Conservation (phyloP, 305 asterid genomes). For the Solanum hybrid region DNA sequence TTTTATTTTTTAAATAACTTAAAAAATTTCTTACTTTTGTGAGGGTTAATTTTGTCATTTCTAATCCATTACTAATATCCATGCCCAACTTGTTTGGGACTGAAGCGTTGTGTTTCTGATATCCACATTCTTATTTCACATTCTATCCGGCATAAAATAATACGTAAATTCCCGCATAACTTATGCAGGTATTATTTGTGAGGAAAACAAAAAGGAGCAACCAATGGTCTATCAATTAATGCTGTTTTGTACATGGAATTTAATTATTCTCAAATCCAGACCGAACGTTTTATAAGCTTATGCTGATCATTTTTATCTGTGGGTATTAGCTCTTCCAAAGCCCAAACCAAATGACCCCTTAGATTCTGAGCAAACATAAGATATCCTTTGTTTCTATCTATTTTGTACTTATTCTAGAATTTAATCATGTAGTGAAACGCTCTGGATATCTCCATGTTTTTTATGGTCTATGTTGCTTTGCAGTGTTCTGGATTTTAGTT, state of each 20-base stretch:
- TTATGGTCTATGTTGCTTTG: neutral
- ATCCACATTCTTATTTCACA: neutral
- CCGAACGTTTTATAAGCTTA: neutral
- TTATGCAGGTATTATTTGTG: neutral
- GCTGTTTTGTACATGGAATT: neutral
- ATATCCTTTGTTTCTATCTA: neutral
- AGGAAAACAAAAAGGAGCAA: neutral
- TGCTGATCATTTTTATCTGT: neutral
- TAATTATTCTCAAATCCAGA: neutral
- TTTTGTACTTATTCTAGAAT: neutral
- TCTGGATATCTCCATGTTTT: neutral
- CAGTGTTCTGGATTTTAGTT: neutral
- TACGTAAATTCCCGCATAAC: neutral
- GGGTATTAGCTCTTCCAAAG: neutral
- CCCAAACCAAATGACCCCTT: neutral
- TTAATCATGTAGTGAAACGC: neutral
- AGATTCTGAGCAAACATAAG: neutral
- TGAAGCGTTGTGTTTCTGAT: neutral
- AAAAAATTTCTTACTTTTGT: neutral
- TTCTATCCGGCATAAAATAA: neutral
- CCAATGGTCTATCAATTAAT: neutral
- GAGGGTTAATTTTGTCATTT: neutral
- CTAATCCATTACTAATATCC: neutral
- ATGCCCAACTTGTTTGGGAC: neutral
- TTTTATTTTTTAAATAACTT: neutral